Evolutionary conservation across 345 rosid species (phyloP), one percentile per base, ranked within the genome.

Genomic region (Eutrema heterophyllum): DNA sequence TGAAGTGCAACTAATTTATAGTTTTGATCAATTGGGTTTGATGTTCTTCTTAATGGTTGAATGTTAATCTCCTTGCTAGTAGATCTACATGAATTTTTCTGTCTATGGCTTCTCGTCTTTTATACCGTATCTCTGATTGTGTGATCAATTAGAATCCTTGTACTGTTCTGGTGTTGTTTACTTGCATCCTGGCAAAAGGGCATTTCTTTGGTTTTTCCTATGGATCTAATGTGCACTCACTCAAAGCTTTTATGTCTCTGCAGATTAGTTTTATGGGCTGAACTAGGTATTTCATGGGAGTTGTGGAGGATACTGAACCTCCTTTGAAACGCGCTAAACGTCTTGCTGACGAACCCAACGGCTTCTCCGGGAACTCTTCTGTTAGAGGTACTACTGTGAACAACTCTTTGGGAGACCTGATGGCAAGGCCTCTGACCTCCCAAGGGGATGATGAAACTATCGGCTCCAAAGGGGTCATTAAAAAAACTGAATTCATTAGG

Each of bases 361-460:
- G 75, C 62, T 75, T 79, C 68, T 64, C 75, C 1, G 83, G 76
- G 66, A 79, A 79, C 68, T 76, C 78, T 11, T 84, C 82, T 48
- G 46, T 65, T 56, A 74, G 76, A 77, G 72, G 46, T 50, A n/a
- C 80, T 50, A 36, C 76, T 18, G 76, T 79, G 18, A 53, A 75
- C 84, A 80, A 70, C 79, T 82, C 88, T 79, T 84, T 81, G 80
- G 85, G 84, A 75, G 92, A 80, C 74, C 58, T 74, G 82, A 87
- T 86, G 92, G 88, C 96, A 59, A 72, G 85, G 82, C 89, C 87
- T 68, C 78, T 87, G 45, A 73, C 81, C 82, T 89, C 89, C 83
- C 87, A 85, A 79, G 84, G 80, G 82, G 87, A 86, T 60, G 81
- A 54, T 9, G 89, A 84, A 66, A 79, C 79, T 30, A 59, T 87